Base-by-base conservation (phyloP, 495 filamentous ascomycete genomes). In the Choiromyces venosus region DNA sequence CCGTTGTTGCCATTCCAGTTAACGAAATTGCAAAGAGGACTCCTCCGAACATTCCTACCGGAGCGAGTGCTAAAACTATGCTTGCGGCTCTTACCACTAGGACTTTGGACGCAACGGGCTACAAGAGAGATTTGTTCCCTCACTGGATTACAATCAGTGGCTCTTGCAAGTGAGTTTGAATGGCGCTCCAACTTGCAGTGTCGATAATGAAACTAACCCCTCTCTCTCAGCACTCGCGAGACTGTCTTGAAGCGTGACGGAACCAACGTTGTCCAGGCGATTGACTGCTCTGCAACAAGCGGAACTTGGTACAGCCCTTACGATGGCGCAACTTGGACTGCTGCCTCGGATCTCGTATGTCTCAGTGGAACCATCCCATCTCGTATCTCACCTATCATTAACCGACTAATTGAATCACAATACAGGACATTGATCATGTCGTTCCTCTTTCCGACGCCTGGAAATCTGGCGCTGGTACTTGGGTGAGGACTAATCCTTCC, bases 401-500 rank as follows among this genome's bases (percentile, higher is more conserved):
- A 36, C 39, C 33, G 33, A 70, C 40, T 65, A 33, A 70, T 46
- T 33, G 16, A 2, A 61, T 40, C 39, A 1, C 39, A 64, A 40
- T n/a, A 0, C 10, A 79, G 77, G 89, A 92, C 76, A 92, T 93
- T 71, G 91, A 93, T 78, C 91, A 93, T 81, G 83, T 93, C 80
- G 90, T 93, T 21, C 91, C 91, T 0, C 78, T 93, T 64, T 88
- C 87, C 21, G 90, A 92, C 79, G 90, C 91, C 10, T 93, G 91
- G 91, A 88, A 87, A 82, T 87, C 85, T 8, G 87, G 87, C 64
- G 87, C 87, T 8, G 82, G 79, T 35, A 68, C 80, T 12, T 89
- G 87, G 78, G 76, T 78, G 65, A 52, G 12, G 25, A 2, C 38
- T n/a, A 6, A 33, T 21, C 18, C 10, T 25, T 38, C 39, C 10